phyloP scores from a whole-genome alignment of 2,329 filamentous ascomycete species.

The Alternaria conjuncta region DNA sequence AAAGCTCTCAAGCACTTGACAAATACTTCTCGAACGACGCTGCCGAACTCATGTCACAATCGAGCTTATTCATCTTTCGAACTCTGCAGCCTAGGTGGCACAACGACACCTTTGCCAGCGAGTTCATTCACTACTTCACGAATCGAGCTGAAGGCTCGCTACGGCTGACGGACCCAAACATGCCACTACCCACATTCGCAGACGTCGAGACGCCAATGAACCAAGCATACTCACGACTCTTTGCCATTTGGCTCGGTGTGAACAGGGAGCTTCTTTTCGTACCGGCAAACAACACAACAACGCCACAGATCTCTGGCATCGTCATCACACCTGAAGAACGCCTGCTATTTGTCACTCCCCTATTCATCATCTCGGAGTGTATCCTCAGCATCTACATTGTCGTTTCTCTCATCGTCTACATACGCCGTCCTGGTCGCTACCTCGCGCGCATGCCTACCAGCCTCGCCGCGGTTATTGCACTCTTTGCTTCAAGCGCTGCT shows the following conservation, averaged over 20 bases:
- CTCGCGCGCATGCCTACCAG: not conserved
- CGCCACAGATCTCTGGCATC: not conserved
- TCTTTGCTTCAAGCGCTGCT: not conserved
- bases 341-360: not conserved
- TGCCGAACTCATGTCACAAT: not conserved
- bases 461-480: not conserved
- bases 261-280: not conserved
- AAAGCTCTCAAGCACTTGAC: not conserved
- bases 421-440: not conserved
- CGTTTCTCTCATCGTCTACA: not conserved
- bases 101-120: not conserved
- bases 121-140: not conserved
- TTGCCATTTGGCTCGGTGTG: not conserved
- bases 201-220: not conserved
- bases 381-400: not conserved
- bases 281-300: not conserved
- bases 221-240: not conserved
- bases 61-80: not conserved
- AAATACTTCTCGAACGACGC: not conserved
- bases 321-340: not conserved
- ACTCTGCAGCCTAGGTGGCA: not conserved
- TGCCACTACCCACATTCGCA: not conserved
- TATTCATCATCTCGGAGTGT: not conserved
- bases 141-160: not conserved
- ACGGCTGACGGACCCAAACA: not conserved